phyloP scores from a whole-genome alignment of 805 yeast species.

The Candida multigemmis region DNA sequence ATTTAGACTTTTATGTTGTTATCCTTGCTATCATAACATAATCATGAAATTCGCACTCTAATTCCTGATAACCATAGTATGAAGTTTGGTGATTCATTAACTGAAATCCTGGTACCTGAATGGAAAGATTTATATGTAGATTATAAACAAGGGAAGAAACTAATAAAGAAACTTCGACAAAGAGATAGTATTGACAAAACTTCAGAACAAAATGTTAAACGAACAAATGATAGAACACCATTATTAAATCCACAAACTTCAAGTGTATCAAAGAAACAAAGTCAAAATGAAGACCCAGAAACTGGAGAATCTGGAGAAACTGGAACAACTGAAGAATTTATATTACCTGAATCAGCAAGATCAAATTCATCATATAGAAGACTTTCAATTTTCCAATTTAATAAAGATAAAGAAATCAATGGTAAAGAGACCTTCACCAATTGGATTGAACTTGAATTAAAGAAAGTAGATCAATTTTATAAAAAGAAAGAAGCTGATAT shows the following conservation, averaged over 20 bases:
- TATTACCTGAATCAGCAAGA: constrained; percentile 4
- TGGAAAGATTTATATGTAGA: constrained; percentile 82
- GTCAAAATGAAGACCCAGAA: neutral
- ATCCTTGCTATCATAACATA: neutral
- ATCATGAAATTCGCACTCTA: neutral
- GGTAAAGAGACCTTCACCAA: constrained; percentile 41
- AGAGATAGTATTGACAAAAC: constrained; percentile 3
- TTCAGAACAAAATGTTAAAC: no score
- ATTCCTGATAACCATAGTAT: constrained; percentile 15
- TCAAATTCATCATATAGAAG: constrained; percentile 3
- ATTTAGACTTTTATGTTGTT: neutral
- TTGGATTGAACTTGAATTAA: constrained; percentile 61
- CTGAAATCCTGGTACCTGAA: constrained; percentile 70
- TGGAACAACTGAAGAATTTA: neutral
- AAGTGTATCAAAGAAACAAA: no score
- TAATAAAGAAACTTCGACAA: constrained; percentile 30
- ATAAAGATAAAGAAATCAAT: constrained; percentile 15
- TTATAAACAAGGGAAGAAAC: constrained; percentile 52
- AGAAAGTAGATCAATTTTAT: constrained; percentile 55
- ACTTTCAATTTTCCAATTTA: no score
- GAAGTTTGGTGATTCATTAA: constrained; percentile 65
- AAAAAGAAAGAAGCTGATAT: constrained; percentile 51
- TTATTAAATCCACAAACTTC: constrained; percentile 8
- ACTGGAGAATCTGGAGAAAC: neutral
- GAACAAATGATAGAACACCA: constrained; percentile 18